These are phyloP conservation scores for Lactifluus echinatus DNA, from an alignment of 768 basidiomycete genomes.

Conservation along the genomic window DNA sequence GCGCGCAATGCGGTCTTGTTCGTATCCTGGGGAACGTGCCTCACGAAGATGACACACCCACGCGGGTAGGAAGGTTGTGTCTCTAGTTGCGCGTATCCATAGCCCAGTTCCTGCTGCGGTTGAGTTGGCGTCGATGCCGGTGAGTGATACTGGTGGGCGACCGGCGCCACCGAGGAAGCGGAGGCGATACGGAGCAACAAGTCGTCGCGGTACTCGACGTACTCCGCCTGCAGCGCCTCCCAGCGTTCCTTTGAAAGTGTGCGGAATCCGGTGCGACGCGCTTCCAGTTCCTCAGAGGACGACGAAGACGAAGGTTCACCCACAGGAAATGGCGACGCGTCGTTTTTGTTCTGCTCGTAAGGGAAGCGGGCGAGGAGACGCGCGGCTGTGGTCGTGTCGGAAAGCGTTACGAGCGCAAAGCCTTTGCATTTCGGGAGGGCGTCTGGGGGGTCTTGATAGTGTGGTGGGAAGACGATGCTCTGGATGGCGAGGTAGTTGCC, in stretches of 20 bases:
- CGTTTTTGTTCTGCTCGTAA: conserved; percentile 36
- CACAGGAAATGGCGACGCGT: background rate
- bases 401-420: conserved; percentile 63
- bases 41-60: conserved; percentile 61
- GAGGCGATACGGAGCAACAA: conserved; percentile 35
- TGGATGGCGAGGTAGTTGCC: conserved; percentile 33
- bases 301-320: background rate
- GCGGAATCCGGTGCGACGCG: conserved; percentile 51
- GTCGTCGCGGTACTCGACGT: conserved; percentile 49
- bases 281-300: conserved; percentile 35
- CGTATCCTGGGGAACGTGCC: conserved; percentile 62
- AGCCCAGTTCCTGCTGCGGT: background rate
- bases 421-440: conserved; percentile 57
- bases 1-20: conserved; percentile 73
- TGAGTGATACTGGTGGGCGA: background rate
- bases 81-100: background rate
- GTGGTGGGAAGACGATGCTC: conserved; percentile 46
- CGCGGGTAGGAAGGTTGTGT: conserved; percentile 33
- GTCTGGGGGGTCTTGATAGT: conserved; percentile 52
- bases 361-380: conserved; percentile 47
- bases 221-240: conserved; percentile 59
- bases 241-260: conserved; percentile 48
- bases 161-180: background rate
- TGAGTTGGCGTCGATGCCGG: background rate
- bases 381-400: conserved; percentile 32